Evolutionary conservation across 306 rosid genomes (phyloP), one percentile per base, ranked within the genome.

Genomic region (Castanea mollissima): DNA sequence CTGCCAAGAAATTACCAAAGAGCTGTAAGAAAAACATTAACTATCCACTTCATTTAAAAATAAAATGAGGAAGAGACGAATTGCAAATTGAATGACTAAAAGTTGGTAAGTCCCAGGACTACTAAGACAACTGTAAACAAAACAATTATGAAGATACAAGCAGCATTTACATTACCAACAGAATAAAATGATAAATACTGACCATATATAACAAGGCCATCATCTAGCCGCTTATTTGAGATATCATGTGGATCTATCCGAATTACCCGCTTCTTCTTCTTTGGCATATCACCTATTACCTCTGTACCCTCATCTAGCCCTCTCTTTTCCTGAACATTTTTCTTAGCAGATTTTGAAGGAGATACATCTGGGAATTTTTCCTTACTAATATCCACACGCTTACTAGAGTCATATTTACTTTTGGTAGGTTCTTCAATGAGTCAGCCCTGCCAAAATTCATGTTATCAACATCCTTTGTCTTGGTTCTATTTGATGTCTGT

Each of bases 181-280:
- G 69, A 71, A 23, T 73, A 35, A 58, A 55, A 21, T 67, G 71
- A 55, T 71, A 70, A 76, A 68, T 72, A 83, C 90, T 32, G 51
- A 95, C 99, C 97, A 71, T 74, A 34, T 55, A 77, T 32, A 62
- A 32, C 84, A 76, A 84, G 67, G 71, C 83, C 78, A 74, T 95
- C 98, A 72, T 89, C 92, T 68, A 88, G 80, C 73, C 99, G 88
- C 87, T 95, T 95, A 83, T 95, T 92, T 75, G 98, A 92, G 83
- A 86, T 86, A 80, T 95, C 96, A 82, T 83, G n/a, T 0, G 92
- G 97, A 72, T 91, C 94, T 52, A 89, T 34, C 73, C 75, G 91
- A 73, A 95, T 92, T 10, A 80, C 80, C 80, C 87, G 88, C 84
- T 93, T 91, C 80, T 74, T 90, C 95, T 77, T 95, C 90, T 67